Conservation (phyloP, 805 yeast genomes). For the Kluyveromyces nonfermentans region DNA sequence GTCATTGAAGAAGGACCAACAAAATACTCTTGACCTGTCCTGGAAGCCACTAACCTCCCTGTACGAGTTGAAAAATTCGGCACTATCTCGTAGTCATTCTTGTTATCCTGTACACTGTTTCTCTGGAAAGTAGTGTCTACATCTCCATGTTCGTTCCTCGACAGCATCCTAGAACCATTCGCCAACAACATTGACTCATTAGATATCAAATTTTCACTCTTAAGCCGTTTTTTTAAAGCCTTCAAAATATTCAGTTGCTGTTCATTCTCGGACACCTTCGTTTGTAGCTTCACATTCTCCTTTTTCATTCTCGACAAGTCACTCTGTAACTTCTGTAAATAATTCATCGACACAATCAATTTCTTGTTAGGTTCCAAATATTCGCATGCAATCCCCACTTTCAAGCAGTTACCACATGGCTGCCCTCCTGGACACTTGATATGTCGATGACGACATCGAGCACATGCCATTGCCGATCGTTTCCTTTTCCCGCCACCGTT, state of each 20-base stretch:
- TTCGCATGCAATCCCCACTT: constrained; percentile 52
- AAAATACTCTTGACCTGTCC: constrained; percentile 67
- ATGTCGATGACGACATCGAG: constrained; percentile 61
- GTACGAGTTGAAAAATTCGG: constrained; percentile 64
- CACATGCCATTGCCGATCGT: constrained; percentile 36
- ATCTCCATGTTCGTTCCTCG: constrained; percentile 2
- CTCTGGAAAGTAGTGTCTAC: constrained; percentile 8
- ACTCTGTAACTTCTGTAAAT: constrained; percentile 56
- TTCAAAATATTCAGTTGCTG: constrained; percentile 1
- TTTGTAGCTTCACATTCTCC: constrained; percentile 52
- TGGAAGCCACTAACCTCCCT: constrained; percentile 61
- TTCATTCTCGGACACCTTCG: constrained; percentile 9
- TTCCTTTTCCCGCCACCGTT: constrained; percentile 7
- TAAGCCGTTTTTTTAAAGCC: neutral
- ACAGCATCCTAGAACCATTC: constrained; percentile 2
- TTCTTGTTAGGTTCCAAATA: constrained; percentile 65
- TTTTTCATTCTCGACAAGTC: constrained; percentile 56
- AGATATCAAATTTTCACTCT: neutral
- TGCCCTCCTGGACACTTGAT: constrained; percentile 72
- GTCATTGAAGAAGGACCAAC: constrained; percentile 83
- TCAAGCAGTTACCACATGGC: constrained; percentile 56
- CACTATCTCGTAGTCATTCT: constrained; percentile 42
- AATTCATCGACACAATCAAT: constrained; percentile 63
- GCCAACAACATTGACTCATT: neutral
- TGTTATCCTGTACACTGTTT: constrained; percentile 4